Percentiles rank a stretch among this genome's conserved stretches.
These are phyloP conservation scores for Globisporangium paddicum DNA, from an alignment of 352 stramenopile species.

Conservation along the genomic window DNA sequence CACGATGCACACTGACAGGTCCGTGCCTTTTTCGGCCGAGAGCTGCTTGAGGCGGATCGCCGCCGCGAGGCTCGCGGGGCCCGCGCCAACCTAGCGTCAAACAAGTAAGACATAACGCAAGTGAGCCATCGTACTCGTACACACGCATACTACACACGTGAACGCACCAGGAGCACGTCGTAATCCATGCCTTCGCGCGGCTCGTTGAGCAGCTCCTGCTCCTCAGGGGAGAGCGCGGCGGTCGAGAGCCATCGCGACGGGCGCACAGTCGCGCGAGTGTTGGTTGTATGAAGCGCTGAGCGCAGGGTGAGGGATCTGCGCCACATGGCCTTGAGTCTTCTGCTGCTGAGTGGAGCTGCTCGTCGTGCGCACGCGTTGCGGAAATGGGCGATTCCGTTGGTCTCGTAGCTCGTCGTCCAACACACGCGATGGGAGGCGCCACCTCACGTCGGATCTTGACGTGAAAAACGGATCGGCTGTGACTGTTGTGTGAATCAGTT, in stretches of 20 bases:
- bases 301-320: constrained; percentile 10
- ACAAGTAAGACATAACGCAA: neutral
- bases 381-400: no score
- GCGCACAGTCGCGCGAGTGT: constrained; percentile 10
- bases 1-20: constrained; percentile 94
- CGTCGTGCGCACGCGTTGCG: no score
- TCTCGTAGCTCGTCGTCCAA: no score
- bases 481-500: no score
- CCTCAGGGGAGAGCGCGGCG: constrained; percentile 39
- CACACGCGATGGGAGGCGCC: no score
- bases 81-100: constrained; percentile 50
- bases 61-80: constrained; percentile 91
- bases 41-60: constrained; percentile 99
- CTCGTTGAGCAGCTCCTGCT: constrained; percentile 63
- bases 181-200: constrained; percentile 96
- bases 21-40: constrained; percentile 88
- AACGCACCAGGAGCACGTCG: constrained; percentile 96
- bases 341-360: no score
- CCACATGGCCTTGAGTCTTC: no score
- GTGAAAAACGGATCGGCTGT: no score
- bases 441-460: no score
- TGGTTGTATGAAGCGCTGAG: constrained; percentile 4
- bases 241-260: constrained; percentile 39
- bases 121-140: neutral
- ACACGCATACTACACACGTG: neutral